These are phyloP conservation scores for Discostella pseudostelligera DNA, from an alignment of 108 stramenopile genomes.

Conservation along the genomic window DNA sequence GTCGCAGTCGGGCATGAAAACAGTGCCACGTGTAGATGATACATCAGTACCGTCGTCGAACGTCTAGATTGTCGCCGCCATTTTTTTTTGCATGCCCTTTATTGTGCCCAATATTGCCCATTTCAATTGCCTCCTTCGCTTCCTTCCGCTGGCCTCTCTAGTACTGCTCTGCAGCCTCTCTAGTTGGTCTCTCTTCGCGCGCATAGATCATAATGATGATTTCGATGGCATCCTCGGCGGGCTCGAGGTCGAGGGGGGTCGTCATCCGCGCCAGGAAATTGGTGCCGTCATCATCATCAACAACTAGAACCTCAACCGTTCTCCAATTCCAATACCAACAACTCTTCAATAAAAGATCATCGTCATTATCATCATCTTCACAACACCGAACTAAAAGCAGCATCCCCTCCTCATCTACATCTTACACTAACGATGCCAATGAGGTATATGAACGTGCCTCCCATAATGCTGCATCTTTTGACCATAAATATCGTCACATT, in stretches of 20 bases:
- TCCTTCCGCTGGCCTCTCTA: no score
- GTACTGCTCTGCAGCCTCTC: no score
- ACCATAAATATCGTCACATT: conserved; percentile 9
- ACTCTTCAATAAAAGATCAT: background rate
- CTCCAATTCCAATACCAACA: background rate
- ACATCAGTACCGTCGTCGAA: no score
- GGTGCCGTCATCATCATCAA: background rate
- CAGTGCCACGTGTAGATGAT: no score
- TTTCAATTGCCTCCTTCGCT: no score
- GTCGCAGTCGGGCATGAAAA: no score
- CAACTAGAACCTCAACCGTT: no score
- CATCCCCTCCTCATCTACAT: background rate
- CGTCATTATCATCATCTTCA: background rate
- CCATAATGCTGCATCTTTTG: conserved; percentile 25
- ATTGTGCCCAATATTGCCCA: no score
- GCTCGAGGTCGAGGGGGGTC: background rate
- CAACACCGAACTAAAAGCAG: background rate
- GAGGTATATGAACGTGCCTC: conserved; percentile 27
- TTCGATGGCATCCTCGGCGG: background rate
- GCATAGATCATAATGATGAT: no score
- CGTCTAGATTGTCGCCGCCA: no score
- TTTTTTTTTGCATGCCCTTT: no score
- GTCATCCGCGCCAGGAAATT: background rate
- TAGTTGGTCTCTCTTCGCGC: no score
- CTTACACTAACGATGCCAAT: background rate